A percentile compares a stretch with the other conserved stretches of the same genome.
Conservation (phyloP, 805 yeast genomes). For the Starmerella potacharoeniae region DNA sequence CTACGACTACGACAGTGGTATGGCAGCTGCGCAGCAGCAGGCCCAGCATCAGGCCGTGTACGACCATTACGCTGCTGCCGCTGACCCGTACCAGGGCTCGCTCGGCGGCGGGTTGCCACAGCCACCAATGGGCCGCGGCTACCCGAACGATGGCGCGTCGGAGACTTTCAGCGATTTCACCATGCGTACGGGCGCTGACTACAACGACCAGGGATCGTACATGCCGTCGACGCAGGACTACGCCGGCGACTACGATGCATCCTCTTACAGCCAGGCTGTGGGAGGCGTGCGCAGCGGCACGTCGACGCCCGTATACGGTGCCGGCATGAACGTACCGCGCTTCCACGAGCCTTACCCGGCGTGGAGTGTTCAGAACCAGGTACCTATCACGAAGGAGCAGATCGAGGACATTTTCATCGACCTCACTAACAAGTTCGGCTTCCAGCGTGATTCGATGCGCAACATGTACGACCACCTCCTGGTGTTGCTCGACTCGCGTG, state of each 20-base stretch:
- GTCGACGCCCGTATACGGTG: slow-evolving; percentile 85
- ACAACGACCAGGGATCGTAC: slow-evolving; percentile 29
- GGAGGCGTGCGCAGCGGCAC: slow-evolving; percentile 51
- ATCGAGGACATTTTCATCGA: slow-evolving; percentile 51
- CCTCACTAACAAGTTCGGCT: slow-evolving; percentile 60
- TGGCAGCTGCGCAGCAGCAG: slow-evolving; percentile 29
- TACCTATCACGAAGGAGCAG: slow-evolving; percentile 59
- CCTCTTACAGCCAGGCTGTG: slow-evolving; percentile 38
- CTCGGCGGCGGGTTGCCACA: slow-evolving; percentile 15
- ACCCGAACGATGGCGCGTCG: slow-evolving; percentile 28
- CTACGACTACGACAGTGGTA: slow-evolving; percentile 27
- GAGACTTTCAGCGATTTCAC: slow-evolving; percentile 36
- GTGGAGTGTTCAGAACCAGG: slow-evolving; percentile 89
- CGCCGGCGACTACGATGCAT: slow-evolving; percentile 27
- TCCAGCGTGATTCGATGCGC: slow-evolving; percentile 63
- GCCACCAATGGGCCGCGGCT: slow-evolving; percentile 23
- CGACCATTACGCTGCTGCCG: slow-evolving; percentile 23
- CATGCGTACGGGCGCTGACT: slow-evolving; percentile 34
- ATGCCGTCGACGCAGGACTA: slow-evolving; percentile 24
- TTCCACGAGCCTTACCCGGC: slow-evolving; percentile 92
- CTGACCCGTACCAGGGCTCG: slow-evolving; percentile 14
- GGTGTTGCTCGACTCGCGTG: slow-evolving; percentile 73
- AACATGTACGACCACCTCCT: slow-evolving; percentile 77
- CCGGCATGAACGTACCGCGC: slow-evolving; percentile 29
- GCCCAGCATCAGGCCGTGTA: slow-evolving; percentile 8